Evolutionary conservation across 106 monocot genomes (phyloP).

Genomic region (Vanilla planifolia): DNA sequence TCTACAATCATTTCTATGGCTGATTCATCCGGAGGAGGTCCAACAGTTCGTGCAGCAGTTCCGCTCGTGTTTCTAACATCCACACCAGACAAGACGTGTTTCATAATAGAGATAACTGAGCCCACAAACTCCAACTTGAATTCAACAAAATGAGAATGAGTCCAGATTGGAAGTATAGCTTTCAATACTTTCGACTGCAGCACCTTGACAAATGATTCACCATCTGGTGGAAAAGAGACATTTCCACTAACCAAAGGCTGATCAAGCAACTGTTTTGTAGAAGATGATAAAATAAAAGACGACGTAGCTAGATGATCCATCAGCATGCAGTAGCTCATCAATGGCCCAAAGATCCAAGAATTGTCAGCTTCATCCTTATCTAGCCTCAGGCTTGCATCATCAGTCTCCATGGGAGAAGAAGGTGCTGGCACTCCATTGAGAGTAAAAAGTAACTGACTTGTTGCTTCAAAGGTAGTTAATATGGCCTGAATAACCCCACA

Average conservation of each 20-base stretch:
- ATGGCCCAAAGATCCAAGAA: conserved; percentile 89
- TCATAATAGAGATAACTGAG: conserved; percentile 79
- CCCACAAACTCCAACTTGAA: conserved; percentile 74
- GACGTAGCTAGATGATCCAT: conserved; percentile 95
- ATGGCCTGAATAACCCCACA: conserved; percentile 71
- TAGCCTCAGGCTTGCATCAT: conserved; percentile 40
- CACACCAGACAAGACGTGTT: conserved; percentile 86
- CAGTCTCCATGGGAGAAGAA: conserved; percentile 98
- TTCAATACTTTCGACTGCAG: conserved; percentile 92
- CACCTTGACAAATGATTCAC: conserved; percentile 78
- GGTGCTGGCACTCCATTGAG: conserved; percentile 67
- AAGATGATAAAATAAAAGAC: conserved; percentile 66
- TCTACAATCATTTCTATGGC: conserved; percentile 83
- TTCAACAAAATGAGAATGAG: conserved; percentile 70
- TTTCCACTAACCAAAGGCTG: conserved; percentile 57
- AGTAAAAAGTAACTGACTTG: conserved; percentile 91
- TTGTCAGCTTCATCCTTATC: conserved; percentile 55
- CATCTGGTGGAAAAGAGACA: conserved; percentile 53
- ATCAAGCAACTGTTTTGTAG: conserved; percentile 83
- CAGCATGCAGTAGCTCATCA: conserved; percentile 66
- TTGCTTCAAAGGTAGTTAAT: conserved; percentile 89
- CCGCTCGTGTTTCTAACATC: conserved; percentile 53
- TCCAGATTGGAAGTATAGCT: conserved; percentile 92
- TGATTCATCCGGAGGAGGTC: conserved; percentile 90
- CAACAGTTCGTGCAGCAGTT: conserved; percentile 33